Evolutionary conservation across 208 protist genomes (phyloP).

Genomic region (Leishmania mexicana): DNA sequence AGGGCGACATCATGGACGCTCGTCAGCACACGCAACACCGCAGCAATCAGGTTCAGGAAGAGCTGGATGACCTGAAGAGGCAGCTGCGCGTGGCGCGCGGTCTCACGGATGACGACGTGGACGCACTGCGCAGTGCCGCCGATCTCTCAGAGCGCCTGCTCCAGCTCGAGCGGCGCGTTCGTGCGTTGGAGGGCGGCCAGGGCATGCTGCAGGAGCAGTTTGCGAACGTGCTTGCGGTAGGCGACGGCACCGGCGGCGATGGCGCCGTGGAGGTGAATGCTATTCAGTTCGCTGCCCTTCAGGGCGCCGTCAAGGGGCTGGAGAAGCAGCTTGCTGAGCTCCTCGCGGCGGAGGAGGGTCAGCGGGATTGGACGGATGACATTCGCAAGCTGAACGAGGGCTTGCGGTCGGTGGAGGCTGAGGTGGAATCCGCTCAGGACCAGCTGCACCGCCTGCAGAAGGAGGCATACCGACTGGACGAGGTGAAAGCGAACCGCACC

Average conservation of each 20-base stretch:
- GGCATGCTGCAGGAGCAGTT: slow-evolving; percentile 40
- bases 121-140: slow-evolving; percentile 23
- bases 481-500: slow-evolving; percentile 55
- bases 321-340: slow-evolving; percentile 75
- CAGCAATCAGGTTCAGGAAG: slow-evolving; percentile 32
- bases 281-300: slow-evolving; percentile 52
- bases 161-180: slow-evolving; percentile 50
- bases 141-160: slow-evolving; percentile 38
- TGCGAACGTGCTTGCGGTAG: slow-evolving; percentile 14
- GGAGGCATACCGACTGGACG: slow-evolving; percentile 46
- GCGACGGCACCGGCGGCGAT: slow-evolving; percentile 5
- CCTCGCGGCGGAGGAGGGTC: slow-evolving; percentile 31
- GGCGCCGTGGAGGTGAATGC: slow-evolving; percentile 43
- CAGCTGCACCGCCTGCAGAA: slow-evolving; percentile 24
- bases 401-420: slow-evolving; percentile 39
- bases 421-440: slow-evolving; percentile 31
- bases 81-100: slow-evolving; percentile 32
- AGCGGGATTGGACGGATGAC: slow-evolving; percentile 55
- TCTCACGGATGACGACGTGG: slow-evolving; percentile 50
- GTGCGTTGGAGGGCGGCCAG: slow-evolving; percentile 34
- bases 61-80: slow-evolving; percentile 45
- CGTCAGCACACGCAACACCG: slow-evolving; percentile 28
- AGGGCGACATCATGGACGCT: slow-evolving; percentile 31
- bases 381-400: slow-evolving; percentile 42
- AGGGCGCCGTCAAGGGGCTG: slow-evolving; percentile 48